Percentiles rank a stretch among this genome's conserved stretches.
phyloP scores from a whole-genome alignment of 2,329 filamentous ascomycete genomes.

The Chaetothyriales sp. region DNA sequence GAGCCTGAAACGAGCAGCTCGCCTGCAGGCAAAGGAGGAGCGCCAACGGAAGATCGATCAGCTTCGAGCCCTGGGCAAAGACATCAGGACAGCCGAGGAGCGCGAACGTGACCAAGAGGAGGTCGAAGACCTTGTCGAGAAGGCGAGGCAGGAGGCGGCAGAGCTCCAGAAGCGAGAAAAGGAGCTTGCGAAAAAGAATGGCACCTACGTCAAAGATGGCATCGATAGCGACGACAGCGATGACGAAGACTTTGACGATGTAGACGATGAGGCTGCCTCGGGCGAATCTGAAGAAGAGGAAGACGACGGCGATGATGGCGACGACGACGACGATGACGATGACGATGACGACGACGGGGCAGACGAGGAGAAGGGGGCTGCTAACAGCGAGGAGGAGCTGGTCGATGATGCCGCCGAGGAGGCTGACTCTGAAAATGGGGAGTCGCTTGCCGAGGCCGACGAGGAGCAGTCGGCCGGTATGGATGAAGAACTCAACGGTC shows the following conservation, averaged over 20 bases:
- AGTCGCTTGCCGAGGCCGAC: constrained; percentile 7
- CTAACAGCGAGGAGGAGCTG: constrained; percentile 33
- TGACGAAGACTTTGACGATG: constrained; percentile 34
- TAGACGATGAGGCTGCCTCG: constrained; percentile 21
- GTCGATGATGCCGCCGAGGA: constrained; percentile 16
- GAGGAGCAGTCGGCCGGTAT: constrained; percentile 27
- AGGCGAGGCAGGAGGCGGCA: constrained; percentile 65
- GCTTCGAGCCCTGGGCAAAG: constrained; percentile 64
- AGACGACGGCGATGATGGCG: constrained; percentile 15
- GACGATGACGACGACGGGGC: constrained; percentile 34
- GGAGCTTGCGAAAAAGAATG: constrained; percentile 54
- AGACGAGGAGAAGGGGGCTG: constrained; percentile 19
- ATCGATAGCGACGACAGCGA: constrained; percentile 43
- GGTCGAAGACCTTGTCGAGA: constrained; percentile 77
- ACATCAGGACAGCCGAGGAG: constrained; percentile 75
- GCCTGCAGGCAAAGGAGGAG: constrained; percentile 65
- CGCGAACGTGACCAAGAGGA: constrained; percentile 67
- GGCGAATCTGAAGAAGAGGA: constrained; percentile 21
- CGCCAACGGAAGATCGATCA: constrained; percentile 63
- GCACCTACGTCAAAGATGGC: constrained; percentile 31
- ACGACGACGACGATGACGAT: constrained; percentile 20
- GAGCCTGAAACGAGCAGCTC: constrained; percentile 55
- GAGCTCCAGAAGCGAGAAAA: constrained; percentile 67
- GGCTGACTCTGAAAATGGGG: constrained; percentile 8
- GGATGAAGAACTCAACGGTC: constrained; percentile 24